Conservation (phyloP, 345 rosid genomes). For the Populus pruinosa region DNA sequence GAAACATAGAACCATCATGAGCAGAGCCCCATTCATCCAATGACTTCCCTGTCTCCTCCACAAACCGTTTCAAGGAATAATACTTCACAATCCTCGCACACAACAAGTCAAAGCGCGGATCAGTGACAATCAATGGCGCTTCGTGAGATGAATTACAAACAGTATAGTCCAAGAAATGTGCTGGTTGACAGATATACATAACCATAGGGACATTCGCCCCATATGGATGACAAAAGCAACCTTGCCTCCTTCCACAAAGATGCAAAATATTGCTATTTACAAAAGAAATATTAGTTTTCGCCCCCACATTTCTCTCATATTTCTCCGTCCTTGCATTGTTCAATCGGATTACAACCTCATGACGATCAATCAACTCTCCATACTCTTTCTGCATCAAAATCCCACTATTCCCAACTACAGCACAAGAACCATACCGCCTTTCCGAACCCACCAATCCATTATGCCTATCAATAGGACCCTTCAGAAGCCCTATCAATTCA, state of each 20-base stretch:
- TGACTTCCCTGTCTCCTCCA: conserved; percentile 42
- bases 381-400: conserved; percentile 51
- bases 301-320: conserved; percentile 59
- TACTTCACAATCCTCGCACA: conserved; percentile 79
- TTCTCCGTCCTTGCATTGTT: conserved; percentile 70
- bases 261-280: conserved; percentile 85
- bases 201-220: conserved; percentile 59
- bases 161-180: conserved; percentile 76
- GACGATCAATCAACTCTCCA: conserved; percentile 70
- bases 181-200: conserved; percentile 82
- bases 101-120: conserved; percentile 73
- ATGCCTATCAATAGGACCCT: conserved; percentile 52
- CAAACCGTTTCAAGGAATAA: conserved; percentile 66
- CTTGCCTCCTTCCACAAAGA: conserved; percentile 56
- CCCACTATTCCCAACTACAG: conserved; percentile 93
- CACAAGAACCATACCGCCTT: conserved; percentile 61
- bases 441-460: conserved; percentile 35
- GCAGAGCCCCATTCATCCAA: conserved; percentile 57
- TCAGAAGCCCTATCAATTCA: conserved; percentile 57
- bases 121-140: conserved; percentile 66
- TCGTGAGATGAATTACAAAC: conserved; percentile 55
- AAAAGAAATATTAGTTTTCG: conserved; percentile 70
- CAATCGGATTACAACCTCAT: conserved; percentile 76
- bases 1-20: conserved; percentile 78
- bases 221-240: conserved; percentile 82